These are phyloP conservation scores for Jatropha curcas DNA, from an alignment of 345 rosid genomes.

Conservation along the genomic window DNA sequence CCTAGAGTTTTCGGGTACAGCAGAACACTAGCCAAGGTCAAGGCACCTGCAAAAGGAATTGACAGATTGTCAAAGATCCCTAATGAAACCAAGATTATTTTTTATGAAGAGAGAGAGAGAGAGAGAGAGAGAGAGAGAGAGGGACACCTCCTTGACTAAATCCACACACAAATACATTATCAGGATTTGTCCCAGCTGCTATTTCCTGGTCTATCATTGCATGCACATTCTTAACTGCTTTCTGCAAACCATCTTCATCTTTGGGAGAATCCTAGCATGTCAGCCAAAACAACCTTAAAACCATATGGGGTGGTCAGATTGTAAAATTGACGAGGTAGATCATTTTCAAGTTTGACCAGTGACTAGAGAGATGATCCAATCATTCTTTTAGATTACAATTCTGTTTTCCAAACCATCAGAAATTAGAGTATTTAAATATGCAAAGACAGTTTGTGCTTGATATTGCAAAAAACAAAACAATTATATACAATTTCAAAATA, in stretches of 20 bases:
- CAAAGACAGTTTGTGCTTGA: neutral
- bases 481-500: too few relatives aligned
- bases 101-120: neutral
- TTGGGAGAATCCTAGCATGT: constrained; percentile 58
- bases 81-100: neutral
- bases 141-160: constrained; percentile 85
- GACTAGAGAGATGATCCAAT: too few relatives aligned
- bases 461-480: too few relatives aligned
- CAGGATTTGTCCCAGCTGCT: constrained; percentile 59
- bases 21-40: constrained; percentile 76
- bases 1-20: constrained; percentile 77
- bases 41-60: constrained; percentile 55
- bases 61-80: constrained; percentile 12
- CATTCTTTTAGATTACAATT: neutral
- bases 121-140: constrained; percentile 18
- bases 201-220: constrained; percentile 73
- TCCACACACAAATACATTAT: constrained; percentile 70
- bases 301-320: neutral
- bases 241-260: constrained; percentile 60
- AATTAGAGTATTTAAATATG: too few relatives aligned
- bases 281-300: neutral
- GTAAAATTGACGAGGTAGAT: too few relatives aligned
- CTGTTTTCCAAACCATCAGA: neutral
- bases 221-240: constrained; percentile 73
- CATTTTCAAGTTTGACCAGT: too few relatives aligned